These are phyloP conservation scores for Leptoxyphium fumago DNA, from an alignment of 2,329 filamentous ascomycete species.

Conservation along the genomic window DNA sequence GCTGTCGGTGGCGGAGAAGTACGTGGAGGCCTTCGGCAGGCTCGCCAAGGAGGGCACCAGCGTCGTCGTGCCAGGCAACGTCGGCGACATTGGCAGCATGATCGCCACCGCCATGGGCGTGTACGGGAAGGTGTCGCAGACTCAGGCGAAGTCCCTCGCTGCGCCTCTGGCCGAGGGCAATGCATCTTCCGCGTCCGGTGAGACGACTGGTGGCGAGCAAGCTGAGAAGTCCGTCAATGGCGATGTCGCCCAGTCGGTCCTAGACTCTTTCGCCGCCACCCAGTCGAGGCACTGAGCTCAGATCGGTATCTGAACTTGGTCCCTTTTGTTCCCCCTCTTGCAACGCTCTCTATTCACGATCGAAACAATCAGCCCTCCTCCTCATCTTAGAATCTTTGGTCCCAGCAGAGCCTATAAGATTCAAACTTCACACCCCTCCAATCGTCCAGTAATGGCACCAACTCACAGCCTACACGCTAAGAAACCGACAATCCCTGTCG, in stretches of 20 bases:
- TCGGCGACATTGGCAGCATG: conserved; percentile 92
- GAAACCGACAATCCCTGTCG: no score
- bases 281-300: conserved; percentile 19
- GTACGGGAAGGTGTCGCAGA: conserved; percentile 80
- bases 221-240: conserved; percentile 5
- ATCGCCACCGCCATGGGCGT: conserved; percentile 92
- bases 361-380: no score
- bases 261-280: conserved; percentile 25
- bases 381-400: no score
- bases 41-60: conserved; percentile 91
- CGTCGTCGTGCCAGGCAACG: conserved; percentile 89
- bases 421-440: no score
- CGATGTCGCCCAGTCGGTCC: conserved; percentile 23
- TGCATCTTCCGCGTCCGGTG: conserved; percentile 4
- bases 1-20: conserved; percentile 87
- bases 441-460: no score
- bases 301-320: no score
- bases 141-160: conserved; percentile 55
- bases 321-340: no score
- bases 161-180: conserved; percentile 24
- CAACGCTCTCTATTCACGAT: no score
- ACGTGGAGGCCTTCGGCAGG: conserved; percentile 86
- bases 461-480: no score
- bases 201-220: conserved; percentile 1
- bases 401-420: no score